Base-by-base conservation (phyloP, 1,284 basidiomycete genomes). In the Microbotryum scabiosae region DNA sequence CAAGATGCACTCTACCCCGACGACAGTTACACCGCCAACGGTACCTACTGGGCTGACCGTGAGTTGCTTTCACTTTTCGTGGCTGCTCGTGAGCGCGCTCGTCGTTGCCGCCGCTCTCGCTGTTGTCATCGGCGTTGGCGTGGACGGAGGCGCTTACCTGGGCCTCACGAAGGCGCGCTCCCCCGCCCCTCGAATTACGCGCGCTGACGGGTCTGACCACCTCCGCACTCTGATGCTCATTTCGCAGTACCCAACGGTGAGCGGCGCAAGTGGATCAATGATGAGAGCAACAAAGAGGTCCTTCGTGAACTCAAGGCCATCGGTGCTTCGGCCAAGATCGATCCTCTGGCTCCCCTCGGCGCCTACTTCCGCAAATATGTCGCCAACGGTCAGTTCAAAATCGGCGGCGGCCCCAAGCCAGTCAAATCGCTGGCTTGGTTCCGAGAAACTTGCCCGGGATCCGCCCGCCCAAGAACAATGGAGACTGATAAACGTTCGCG, bases 311-410 rank as follows among this genome's bases (percentile, higher is more conserved):
- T 78, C 51, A 62, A 57, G 28, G 69, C 73, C 53, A 70, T 81
- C 50, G 75, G 79, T 56, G 32, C 65, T 32, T 79, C 80, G 78
- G 78, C 79, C 74, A 80, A 81, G 72, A 69, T 70, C 57, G 80
- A 81, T 67, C 76, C 76, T 1, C 57, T 74, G 9, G 75, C 74
- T 32, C 79, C 79, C 12, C 48, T 80, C 41, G 60, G 63, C 12
- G 73, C 74, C 45, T 82, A 82, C 75, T 80, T 72, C 62, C 57
- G 60, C 57, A 75, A 76, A 69, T 81, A 80, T 65, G 79, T 81
- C 52, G 70, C 79, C 55, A 78, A 76, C 52, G 79, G 80, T 65
- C 76, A 81, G 71, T 60, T 60, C 2, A 23, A 57, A 2, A 57
- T 60, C 25, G 60, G 61, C 9, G 60, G 56, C 36, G 60, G 30